A percentile compares a stretch with the other conserved stretches of the same genome.
Conservation (phyloP, 176 grass and related monocot species). For the Ensete glaucum region DNA sequence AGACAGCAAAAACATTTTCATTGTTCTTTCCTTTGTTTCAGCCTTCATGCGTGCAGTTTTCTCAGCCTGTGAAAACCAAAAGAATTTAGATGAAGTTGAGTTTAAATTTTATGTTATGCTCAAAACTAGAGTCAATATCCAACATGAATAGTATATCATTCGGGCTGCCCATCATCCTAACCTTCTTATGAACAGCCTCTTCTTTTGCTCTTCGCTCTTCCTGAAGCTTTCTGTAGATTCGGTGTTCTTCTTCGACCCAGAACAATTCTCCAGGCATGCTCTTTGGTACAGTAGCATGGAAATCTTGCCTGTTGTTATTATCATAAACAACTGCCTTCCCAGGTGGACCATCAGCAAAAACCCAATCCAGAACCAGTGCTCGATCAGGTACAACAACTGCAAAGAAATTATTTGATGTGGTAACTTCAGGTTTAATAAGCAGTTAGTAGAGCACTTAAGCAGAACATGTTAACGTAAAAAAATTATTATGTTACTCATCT, state of each 20-base stretch:
- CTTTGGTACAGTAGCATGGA: slow-evolving; percentile 74
- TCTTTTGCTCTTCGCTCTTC: slow-evolving; percentile 63
- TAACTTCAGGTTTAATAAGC: background rate
- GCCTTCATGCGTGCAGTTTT: slow-evolving; percentile 61
- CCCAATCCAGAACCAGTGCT: slow-evolving; percentile 65
- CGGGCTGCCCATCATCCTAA: slow-evolving; percentile 17
- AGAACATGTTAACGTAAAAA: too few relatives aligned
- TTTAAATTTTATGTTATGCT: slow-evolving; percentile 10
- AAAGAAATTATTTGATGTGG: slow-evolving; percentile 4
- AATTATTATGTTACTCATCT: too few relatives aligned
- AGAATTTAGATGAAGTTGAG: slow-evolving; percentile 8
- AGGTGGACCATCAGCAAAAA: slow-evolving; percentile 79
- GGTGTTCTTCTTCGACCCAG: slow-evolving; percentile 79
- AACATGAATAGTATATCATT: background rate
- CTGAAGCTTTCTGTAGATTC: slow-evolving; percentile 61
- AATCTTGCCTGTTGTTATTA: slow-evolving; percentile 66
- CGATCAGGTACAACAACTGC: slow-evolving; percentile 61
- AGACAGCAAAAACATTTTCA: slow-evolving; percentile 78
- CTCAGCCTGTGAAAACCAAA: slow-evolving; percentile 48
- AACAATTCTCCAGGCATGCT: slow-evolving; percentile 43
- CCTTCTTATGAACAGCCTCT: slow-evolving; percentile 46
- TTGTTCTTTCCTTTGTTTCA: slow-evolving; percentile 72
- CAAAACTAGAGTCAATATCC: background rate
- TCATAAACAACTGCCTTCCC: slow-evolving; percentile 68
- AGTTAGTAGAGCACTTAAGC: too few relatives aligned